phyloP scores from a whole-genome alignment of 2,329 filamentous ascomycete genomes.

The Aspergillus sp. region DNA sequence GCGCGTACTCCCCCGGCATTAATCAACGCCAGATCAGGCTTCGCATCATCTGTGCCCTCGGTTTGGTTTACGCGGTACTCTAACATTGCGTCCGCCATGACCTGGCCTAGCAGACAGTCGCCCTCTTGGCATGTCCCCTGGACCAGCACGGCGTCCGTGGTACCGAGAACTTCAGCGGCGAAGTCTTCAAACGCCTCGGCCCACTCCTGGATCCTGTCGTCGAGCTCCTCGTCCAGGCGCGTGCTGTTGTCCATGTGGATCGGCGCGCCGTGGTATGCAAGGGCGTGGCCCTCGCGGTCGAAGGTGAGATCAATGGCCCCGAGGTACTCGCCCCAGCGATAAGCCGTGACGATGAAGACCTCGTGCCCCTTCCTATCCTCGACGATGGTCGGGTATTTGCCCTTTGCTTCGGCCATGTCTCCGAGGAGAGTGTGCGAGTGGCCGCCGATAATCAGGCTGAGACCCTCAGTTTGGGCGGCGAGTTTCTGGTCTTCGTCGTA shows the following conservation, averaged over 20 bases:
- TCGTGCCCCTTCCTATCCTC: background rate
- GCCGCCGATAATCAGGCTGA: conserved; percentile 5
- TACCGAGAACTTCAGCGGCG: background rate
- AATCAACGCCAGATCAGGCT: background rate
- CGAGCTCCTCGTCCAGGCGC: background rate
- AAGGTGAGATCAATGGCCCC: background rate
- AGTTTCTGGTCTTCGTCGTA: conserved; percentile 5
- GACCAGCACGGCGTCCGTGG: background rate
- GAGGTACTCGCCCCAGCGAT: conserved; percentile 5
- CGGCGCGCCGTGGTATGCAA: conserved; percentile 6
- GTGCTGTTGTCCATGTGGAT: conserved; percentile 10
- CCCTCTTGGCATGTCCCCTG: conserved; percentile 4
- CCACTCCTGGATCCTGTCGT: conserved; percentile 1
- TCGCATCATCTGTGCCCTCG: background rate
- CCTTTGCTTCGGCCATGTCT: conserved; percentile 1
- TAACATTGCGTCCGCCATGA: conserved; percentile 5
- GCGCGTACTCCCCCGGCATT: conserved; percentile 1
- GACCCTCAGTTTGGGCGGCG: background rate
- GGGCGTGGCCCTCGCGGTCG: background rate
- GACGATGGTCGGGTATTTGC: conserved; percentile 4
- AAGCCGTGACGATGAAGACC: conserved; percentile 6
- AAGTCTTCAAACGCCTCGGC: background rate
- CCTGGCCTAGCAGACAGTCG: conserved; percentile 3
- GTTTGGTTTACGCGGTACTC: conserved; percentile 4
- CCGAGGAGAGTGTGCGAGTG: conserved; percentile 5